Evolutionary conservation across 345 rosid genomes (phyloP).

Genomic region (Luvunga scandens): DNA sequence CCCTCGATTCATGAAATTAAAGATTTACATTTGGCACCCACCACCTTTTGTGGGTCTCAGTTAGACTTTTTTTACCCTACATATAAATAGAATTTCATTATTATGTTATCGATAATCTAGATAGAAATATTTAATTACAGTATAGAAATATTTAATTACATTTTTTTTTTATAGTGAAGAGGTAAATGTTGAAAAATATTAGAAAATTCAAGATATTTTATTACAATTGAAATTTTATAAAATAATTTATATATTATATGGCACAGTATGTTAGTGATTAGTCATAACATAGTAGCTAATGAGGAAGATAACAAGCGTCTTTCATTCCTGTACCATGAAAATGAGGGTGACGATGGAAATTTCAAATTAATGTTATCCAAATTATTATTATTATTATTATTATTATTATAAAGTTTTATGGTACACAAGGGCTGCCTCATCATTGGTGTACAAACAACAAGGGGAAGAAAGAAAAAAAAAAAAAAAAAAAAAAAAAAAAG

Average conservation of each 20-base stretch:
- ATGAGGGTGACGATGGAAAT: neutral
- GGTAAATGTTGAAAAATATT: too few species aligned
- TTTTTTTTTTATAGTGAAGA: too few species aligned
- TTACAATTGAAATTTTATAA: too few species aligned
- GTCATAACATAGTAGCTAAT: neutral
- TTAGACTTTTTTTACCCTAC: neutral
- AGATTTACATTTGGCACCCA: constrained; percentile 5
- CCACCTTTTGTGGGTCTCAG: constrained; percentile 18
- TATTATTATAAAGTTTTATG: neutral
- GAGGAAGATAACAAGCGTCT: neutral
- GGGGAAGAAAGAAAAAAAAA: too few species aligned
- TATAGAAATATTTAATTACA: too few species aligned
- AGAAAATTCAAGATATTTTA: too few species aligned
- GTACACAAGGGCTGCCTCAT: neutral
- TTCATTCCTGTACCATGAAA: neutral
- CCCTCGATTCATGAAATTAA: neutral
- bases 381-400: neutral
- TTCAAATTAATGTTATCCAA: neutral
- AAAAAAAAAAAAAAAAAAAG: too few species aligned
- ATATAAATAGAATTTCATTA: too few species aligned
- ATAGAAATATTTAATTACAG: too few species aligned
- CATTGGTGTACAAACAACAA: neutral
- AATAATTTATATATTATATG: too few species aligned
- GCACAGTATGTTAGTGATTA: too few species aligned
- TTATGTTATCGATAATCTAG: too few species aligned